These are phyloP conservation scores for Tardiomyces blankii DNA, from an alignment of 1,139 yeast genomes.

Conservation along the genomic window DNA sequence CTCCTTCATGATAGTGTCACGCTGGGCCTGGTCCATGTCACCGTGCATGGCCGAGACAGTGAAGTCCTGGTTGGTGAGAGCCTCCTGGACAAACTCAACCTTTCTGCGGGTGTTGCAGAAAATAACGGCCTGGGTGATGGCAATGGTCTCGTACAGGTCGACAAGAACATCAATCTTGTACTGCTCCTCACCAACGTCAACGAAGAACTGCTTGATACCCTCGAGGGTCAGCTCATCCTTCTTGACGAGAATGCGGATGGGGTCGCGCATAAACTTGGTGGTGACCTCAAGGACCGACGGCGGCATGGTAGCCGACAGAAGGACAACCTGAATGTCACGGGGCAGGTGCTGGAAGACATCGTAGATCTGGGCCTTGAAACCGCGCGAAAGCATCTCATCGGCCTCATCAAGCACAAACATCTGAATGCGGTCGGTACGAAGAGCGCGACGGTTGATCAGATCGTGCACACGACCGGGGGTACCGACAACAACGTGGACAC, in stretches of 20 bases:
- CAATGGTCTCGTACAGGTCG: conserved; percentile 94
- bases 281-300: conserved; percentile 94
- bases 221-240: conserved; percentile 97
- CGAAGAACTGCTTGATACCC: conserved; percentile 95
- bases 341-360: conserved; percentile 93
- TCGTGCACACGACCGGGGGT: conserved; percentile 99
- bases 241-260: conserved; percentile 93
- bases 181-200: conserved; percentile 87
- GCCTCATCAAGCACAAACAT: conserved; percentile 99
- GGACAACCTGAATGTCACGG: conserved; percentile 89
- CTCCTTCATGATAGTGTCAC: conserved; percentile 97
- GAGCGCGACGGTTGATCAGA: conserved; percentile 90
- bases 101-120: conserved; percentile 98
- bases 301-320: conserved; percentile 97
- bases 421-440: conserved; percentile 82
- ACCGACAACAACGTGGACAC: conserved; percentile 96
- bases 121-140: conserved; percentile 97
- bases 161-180: conserved; percentile 93
- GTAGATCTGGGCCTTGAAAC: conserved; percentile 96
- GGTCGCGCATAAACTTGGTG: conserved; percentile 93
- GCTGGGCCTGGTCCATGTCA: conserved; percentile 91
- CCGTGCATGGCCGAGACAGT: conserved; percentile 98
- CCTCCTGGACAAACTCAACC: conserved; percentile 89
- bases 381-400: conserved; percentile 95
- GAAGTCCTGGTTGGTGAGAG: conserved; percentile 76